Base-by-base conservation (phyloP, 352 stramenopile species). In the Globisporangium nunn region DNA sequence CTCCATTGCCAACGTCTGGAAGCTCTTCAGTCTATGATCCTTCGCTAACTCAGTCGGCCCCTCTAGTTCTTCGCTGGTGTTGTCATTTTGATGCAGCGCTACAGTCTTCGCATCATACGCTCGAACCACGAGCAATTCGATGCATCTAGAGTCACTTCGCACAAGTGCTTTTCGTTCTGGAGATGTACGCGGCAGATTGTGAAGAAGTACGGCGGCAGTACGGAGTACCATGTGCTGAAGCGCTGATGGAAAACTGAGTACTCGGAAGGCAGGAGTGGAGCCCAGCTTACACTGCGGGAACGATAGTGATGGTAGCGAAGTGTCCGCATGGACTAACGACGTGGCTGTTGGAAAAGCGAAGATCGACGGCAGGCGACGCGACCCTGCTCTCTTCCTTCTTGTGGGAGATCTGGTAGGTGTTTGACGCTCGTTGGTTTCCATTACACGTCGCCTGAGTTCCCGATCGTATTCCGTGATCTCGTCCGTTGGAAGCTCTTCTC, bases 381-480 rank as follows among this genome's bases (percentile, higher is more conserved):
- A 6, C 59, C 63, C 51, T 37, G 47, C 52, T 49, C 62, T 66
- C 5, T 54, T 56, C 63, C 23, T 51, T 28, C 39, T 12, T 10
- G 43, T n/a, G 30, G 31, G 10, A 28, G 41, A 40, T 50, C 14
- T n/a, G 29, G 39, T 23, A 12, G 28, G 23, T 11, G 23, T 23
- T 23, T 23, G 23, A 6, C 30, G 54, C n/a, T 30, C 29, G 40
- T 12, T 39, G 15, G 47, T 4, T 5, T 17, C 55, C 17, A 23
- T 1, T 37, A 43, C 3, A 8, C 14, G 2, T 7, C 12, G 30
- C 1, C 62, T 33, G 4, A 68, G 30, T 5, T 54, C 31, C 4
- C 55, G 55, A 5, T 50, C 52, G 39, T 66, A 52, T 23, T 85
- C 79, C n/a, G 70, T 67, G 12, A 76, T 52, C 66, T 88, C 79